phyloP scores from a whole-genome alignment of 805 yeast species.

The Naumovozyma castellii region DNA sequence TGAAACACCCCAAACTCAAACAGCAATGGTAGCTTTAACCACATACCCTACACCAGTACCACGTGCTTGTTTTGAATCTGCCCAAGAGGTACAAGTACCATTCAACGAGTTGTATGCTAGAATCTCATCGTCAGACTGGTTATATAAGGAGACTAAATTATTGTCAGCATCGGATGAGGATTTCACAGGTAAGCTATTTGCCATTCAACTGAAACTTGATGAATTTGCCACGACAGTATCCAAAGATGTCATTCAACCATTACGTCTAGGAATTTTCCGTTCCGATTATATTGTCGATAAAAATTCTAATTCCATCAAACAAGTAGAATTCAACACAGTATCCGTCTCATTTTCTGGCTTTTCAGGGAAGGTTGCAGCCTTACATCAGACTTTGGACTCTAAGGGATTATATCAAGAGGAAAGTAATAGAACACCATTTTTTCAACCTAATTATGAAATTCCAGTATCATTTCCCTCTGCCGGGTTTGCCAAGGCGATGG shows the following conservation, averaged over 20 bases:
- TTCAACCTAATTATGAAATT: constrained; percentile 29
- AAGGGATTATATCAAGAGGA: constrained; percentile 43
- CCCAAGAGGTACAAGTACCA: constrained; percentile 51
- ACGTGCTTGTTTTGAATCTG: constrained; percentile 50
- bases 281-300: constrained; percentile 75
- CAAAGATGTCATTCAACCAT: constrained; percentile 48
- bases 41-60: constrained; percentile 88
- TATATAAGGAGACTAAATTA: constrained; percentile 43
- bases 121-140: constrained; percentile 56
- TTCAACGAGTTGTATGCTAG: constrained; percentile 71
- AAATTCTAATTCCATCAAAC: constrained; percentile 48
- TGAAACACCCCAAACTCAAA: constrained; percentile 33
- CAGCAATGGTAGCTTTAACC: constrained; percentile 75
- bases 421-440: constrained; percentile 34
- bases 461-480: constrained; percentile 61
- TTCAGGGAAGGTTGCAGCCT: constrained; percentile 65
- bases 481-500: constrained; percentile 59
- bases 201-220: constrained; percentile 40
- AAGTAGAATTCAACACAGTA: constrained; percentile 92
- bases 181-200: constrained; percentile 75
- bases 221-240: constrained; percentile 10
- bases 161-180: constrained; percentile 54
- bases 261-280: constrained; percentile 77
- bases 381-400: constrained; percentile 59
- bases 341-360: constrained; percentile 93